phyloP scores from a whole-genome alignment of 208 protist genomes.

The Leishmania tropica region DNA sequence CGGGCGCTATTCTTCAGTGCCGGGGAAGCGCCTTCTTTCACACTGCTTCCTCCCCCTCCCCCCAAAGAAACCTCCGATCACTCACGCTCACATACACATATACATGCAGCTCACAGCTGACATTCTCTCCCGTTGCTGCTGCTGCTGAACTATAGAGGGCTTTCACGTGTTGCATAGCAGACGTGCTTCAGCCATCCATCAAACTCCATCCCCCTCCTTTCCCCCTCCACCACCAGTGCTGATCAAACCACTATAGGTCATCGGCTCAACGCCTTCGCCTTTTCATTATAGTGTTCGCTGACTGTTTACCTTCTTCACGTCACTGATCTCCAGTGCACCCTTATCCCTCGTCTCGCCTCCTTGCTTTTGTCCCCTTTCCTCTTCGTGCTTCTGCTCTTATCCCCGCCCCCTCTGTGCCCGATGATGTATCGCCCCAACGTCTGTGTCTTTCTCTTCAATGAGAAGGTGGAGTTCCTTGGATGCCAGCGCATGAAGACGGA shows the following conservation, averaged over 20 bases:
- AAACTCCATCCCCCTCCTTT: not conserved
- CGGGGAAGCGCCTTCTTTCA: not conserved
- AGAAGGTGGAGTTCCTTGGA: conserved; percentile 59
- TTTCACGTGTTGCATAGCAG: not conserved
- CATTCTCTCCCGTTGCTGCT: not conserved
- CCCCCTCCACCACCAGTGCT: not conserved
- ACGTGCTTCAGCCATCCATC: not conserved
- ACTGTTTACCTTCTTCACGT: not conserved
- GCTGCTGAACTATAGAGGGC: not conserved
- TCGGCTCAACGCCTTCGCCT: not conserved
- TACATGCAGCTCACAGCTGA: no score
- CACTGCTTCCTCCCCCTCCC: not conserved
- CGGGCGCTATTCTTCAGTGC: not conserved
- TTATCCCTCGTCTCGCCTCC: not conserved
- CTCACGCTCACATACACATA: not conserved
- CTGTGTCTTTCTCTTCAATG: conserved; percentile 77
- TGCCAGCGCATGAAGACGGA: conserved; percentile 55
- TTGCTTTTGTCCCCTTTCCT: not conserved
- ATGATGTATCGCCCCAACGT: conserved; percentile 85
- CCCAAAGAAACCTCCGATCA: not conserved
- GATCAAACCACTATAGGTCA: not conserved
- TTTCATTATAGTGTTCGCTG: not conserved
- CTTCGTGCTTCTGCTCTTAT: not conserved
- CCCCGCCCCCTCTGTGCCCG: not conserved
- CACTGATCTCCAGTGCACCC: not conserved